These are phyloP conservation scores for Phytophthora citricola DNA, from an alignment of 352 stramenopile genomes.

Conservation along the genomic window DNA sequence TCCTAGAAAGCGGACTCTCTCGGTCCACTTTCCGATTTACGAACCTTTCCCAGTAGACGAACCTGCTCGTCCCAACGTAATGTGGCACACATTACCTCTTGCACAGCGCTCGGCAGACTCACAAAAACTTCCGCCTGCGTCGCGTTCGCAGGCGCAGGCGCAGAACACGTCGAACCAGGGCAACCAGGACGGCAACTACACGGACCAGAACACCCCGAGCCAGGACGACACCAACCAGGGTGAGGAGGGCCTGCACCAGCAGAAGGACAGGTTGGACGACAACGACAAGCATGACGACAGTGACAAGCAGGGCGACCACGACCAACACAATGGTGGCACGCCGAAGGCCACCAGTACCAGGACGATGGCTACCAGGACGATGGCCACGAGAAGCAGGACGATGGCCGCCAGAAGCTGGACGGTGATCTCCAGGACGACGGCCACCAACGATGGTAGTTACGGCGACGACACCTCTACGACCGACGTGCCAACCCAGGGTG, in stretches of 20 bases:
- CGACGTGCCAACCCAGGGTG: too few relatives aligned
- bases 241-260: conserved; percentile 18
- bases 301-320: neutral
- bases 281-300: conserved; percentile 4
- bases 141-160: conserved; percentile 12
- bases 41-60: too few relatives aligned
- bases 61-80: too few relatives aligned
- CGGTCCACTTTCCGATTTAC: too few relatives aligned
- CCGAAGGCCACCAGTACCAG: neutral
- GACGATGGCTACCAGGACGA: neutral
- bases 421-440: too few relatives aligned
- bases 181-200: conserved; percentile 10
- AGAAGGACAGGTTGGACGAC: conserved; percentile 5
- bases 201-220: conserved; percentile 14
- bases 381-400: neutral
- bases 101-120: too few relatives aligned
- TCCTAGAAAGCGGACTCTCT: too few relatives aligned
- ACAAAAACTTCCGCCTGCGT: too few relatives aligned
- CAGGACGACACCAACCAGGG: conserved; percentile 14
- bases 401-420: neutral
- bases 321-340: too few relatives aligned
- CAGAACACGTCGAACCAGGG: conserved; percentile 16
- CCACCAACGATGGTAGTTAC: neutral
- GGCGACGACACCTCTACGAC: too few relatives aligned
- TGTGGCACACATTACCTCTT: too few relatives aligned